Conservation (phyloP, 2,329 filamentous ascomycete species). For the Aspergillus novofumigatus region DNA sequence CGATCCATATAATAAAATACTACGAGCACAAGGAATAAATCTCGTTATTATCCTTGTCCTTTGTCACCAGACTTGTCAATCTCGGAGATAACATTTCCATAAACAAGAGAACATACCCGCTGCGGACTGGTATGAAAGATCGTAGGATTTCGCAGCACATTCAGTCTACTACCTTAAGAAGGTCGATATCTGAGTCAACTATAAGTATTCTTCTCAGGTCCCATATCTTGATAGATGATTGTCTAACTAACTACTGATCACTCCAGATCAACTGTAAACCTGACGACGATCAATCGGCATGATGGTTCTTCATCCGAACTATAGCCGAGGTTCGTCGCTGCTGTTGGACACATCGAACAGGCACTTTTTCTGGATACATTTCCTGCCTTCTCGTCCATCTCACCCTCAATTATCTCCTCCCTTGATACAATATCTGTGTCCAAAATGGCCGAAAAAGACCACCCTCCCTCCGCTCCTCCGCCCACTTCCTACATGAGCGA, state of each 20-base stretch:
- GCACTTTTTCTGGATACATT: too few species aligned
- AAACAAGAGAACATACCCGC: too few species aligned
- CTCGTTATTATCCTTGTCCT: too few species aligned
- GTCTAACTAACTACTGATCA: background rate
- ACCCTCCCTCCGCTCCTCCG: conserved; percentile 1
- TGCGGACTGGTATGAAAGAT: too few species aligned
- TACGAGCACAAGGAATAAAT: too few species aligned
- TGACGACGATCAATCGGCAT: background rate
- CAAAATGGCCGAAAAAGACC: background rate
- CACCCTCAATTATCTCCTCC: background rate
- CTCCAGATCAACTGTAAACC: background rate
- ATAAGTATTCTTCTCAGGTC: background rate
- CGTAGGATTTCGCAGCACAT: background rate
- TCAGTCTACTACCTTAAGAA: too few species aligned
- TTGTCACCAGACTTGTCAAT: background rate
- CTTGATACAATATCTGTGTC: background rate
- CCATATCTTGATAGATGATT: background rate
- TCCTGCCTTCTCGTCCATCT: background rate
- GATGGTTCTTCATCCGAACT: background rate
- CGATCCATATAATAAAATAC: too few species aligned
- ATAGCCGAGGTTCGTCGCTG: background rate
- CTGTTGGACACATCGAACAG: background rate
- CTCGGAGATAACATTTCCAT: too few species aligned
- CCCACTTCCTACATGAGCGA: background rate
- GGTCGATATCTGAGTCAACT: background rate